phyloP scores from a whole-genome alignment of 139 green algal species.

The Choricystis sp. region DNA sequence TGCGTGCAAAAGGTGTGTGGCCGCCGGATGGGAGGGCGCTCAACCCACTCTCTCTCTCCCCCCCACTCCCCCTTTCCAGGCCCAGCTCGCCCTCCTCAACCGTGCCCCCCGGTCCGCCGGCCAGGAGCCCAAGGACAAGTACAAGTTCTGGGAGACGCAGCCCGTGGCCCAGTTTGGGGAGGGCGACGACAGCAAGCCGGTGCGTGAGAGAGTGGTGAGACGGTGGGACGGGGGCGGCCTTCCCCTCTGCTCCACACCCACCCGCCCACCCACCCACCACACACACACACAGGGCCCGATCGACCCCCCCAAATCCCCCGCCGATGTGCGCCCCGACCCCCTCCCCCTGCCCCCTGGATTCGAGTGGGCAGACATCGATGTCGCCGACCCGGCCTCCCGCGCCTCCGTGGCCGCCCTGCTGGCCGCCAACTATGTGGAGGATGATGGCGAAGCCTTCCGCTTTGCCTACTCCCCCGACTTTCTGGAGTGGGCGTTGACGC shows the following conservation, averaged over 20 bases:
- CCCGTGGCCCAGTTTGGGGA: conserved; percentile 76
- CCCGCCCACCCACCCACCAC: not conserved
- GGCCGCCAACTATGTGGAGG: conserved; percentile 90
- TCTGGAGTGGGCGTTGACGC: conserved; percentile 76
- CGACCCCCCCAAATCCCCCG: conserved; percentile 53
- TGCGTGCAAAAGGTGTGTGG: too few relatives aligned
- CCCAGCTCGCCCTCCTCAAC: not conserved
- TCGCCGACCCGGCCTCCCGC: conserved; percentile 36
- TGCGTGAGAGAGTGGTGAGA: conserved; percentile 2
- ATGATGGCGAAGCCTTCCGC: conserved; percentile 96
- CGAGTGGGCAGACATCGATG: conserved; percentile 77
- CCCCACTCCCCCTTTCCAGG: not conserved
- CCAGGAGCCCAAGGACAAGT: conserved; percentile 19
- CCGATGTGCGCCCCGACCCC: conserved; percentile 62
- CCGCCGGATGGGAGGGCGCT: too few relatives aligned
- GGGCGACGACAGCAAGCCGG: conserved; percentile 2
- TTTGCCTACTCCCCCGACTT: conserved; percentile 79
- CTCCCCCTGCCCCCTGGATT: conserved; percentile 72
- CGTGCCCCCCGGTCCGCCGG: not conserved
- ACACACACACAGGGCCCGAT: conserved; percentile 61
- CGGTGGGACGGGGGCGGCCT: not conserved
- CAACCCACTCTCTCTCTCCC: not conserved
- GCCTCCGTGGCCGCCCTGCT: conserved; percentile 78
- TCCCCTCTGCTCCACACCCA: not conserved
- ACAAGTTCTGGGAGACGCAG: conserved; percentile 89